A percentile compares a stretch with the other conserved stretches of the same genome.
phyloP scores from a whole-genome alignment of 1,284 basidiomycete genomes.

The Boletellus sp. region DNA sequence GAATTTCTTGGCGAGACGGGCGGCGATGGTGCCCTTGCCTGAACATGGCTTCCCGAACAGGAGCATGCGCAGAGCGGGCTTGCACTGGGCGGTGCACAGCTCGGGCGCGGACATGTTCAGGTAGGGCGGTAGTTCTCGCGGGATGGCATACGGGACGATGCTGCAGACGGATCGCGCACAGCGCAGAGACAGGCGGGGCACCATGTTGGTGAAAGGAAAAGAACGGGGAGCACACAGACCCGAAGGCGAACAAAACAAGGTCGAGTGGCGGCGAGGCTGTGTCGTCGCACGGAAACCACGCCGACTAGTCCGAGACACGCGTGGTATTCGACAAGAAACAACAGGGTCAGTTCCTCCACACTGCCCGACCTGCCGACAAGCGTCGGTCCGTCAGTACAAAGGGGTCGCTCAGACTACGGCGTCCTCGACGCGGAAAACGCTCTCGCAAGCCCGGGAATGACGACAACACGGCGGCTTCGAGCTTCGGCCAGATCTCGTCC shows the following conservation, averaged over 20 bases:
- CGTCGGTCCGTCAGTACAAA: conserved; percentile 21
- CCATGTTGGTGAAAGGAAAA: conserved; percentile 3
- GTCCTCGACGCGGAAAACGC: conserved; percentile 43
- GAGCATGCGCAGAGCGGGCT: conserved; percentile 56
- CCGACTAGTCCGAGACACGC: not conserved
- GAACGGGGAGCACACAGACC: conserved; percentile 12
- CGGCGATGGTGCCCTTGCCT: conserved; percentile 75
- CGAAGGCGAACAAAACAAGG: conserved; percentile 23
- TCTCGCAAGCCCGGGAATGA: conserved; percentile 57
- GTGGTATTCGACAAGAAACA: conserved; percentile 32
- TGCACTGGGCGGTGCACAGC: conserved; percentile 7
- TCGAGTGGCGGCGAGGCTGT: conserved; percentile 7
- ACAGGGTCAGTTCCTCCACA: conserved; percentile 20
- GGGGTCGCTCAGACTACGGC: conserved; percentile 49
- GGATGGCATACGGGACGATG: conserved; percentile 17
- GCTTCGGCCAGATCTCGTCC: conserved; percentile 90
- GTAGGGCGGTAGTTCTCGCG: conserved; percentile 19
- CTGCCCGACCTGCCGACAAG: conserved; percentile 1
- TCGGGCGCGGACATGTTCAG: conserved; percentile 16
- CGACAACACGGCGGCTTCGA: conserved; percentile 59
- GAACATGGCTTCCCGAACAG: conserved; percentile 81
- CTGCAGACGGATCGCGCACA: conserved; percentile 16
- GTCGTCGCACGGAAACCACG: not conserved
- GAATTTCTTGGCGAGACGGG: conserved; percentile 66
- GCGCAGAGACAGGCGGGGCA: conserved; percentile 4